A percentile compares a stretch with the other conserved stretches of the same genome.
Conservation (phyloP, 306 rosid genomes). For the Citrullus mucosospermus region DNA sequence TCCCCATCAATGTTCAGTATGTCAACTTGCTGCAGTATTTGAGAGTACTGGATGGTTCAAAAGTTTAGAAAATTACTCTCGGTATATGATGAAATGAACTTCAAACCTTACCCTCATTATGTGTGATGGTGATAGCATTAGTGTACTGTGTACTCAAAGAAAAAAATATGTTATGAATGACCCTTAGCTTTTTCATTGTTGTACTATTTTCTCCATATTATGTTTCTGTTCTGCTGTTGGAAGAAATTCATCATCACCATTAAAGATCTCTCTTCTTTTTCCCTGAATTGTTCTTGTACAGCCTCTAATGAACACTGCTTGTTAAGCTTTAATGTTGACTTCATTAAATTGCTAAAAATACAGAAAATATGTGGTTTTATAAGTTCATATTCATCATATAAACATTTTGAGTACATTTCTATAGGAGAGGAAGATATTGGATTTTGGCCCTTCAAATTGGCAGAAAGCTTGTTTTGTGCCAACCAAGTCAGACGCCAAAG, state of each 20-base stretch:
- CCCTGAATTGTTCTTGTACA: background rate
- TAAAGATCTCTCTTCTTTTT: background rate
- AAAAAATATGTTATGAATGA: background rate
- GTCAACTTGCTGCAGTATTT: background rate
- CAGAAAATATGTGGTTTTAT: background rate
- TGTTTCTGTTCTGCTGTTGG: background rate
- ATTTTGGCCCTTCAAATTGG: slow-evolving; percentile 56
- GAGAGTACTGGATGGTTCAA: background rate
- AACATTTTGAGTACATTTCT: background rate
- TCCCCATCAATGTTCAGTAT: background rate
- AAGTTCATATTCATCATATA: background rate
- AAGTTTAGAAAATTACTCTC: background rate
- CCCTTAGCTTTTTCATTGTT: background rate
- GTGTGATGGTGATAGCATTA: background rate
- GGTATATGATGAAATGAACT: too few species aligned
- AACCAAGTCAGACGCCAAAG: slow-evolving; percentile 71
- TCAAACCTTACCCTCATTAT: background rate
- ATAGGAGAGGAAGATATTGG: slow-evolving; percentile 61
- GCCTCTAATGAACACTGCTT: background rate
- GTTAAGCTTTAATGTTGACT: background rate
- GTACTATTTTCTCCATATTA: background rate
- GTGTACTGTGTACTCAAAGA: background rate
- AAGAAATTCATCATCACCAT: background rate
- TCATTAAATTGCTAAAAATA: background rate
- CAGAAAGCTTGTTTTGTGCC: slow-evolving; percentile 85